Percentiles rank a stretch among this genome's conserved stretches.
These are phyloP conservation scores for Trichoderma virens DNA, from an alignment of 495 filamentous ascomycete species.

Conservation along the genomic window DNA sequence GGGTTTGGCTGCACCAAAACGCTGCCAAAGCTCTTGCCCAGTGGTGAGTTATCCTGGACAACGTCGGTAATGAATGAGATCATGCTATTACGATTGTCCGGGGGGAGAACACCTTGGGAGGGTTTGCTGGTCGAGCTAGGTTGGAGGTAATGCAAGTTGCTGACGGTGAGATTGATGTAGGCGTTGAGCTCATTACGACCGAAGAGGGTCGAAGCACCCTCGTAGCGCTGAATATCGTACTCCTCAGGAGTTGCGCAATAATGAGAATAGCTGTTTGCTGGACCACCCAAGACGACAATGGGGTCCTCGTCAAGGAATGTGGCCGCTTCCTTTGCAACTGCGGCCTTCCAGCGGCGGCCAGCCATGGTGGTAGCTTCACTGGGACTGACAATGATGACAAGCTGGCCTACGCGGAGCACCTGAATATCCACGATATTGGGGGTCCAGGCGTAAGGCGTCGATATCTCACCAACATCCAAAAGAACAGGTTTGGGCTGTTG, in stretches of 20 bases:
- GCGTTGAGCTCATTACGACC: constrained; percentile 76
- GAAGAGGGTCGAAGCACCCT: constrained; percentile 91
- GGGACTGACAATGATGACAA: constrained; percentile 78
- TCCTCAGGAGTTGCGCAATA: constrained; percentile 89
- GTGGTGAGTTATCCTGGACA: constrained; percentile 60
- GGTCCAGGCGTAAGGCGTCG: constrained; percentile 72
- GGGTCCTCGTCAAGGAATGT: constrained; percentile 29
- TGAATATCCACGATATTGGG: constrained; percentile 93
- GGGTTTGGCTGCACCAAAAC: constrained; percentile 48
- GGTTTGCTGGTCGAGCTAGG: constrained; percentile 39
- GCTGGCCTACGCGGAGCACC: constrained; percentile 78
- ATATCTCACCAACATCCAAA: constrained; percentile 77
- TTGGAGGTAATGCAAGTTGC: constrained; percentile 61
- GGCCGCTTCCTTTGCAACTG: constrained; percentile 50
- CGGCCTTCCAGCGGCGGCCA: constrained; percentile 79
- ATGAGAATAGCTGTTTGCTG: constrained; percentile 90
- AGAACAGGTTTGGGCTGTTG: constrained; percentile 83
- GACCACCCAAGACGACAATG: constrained; percentile 68
- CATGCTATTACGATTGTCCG: constrained; percentile 65
- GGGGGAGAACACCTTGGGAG: constrained; percentile 57
- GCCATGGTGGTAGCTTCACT: constrained; percentile 94
- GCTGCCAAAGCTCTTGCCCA: constrained; percentile 64
- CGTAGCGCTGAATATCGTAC: constrained; percentile 85
- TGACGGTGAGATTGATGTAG: constrained; percentile 75
- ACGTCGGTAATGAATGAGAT: constrained; percentile 77